A percentile compares a stretch with the other conserved stretches of the same genome.
Evolutionary conservation across 495 filamentous ascomycete species (phyloP).

Genomic region (Clohesyomyces aquaticus): DNA sequence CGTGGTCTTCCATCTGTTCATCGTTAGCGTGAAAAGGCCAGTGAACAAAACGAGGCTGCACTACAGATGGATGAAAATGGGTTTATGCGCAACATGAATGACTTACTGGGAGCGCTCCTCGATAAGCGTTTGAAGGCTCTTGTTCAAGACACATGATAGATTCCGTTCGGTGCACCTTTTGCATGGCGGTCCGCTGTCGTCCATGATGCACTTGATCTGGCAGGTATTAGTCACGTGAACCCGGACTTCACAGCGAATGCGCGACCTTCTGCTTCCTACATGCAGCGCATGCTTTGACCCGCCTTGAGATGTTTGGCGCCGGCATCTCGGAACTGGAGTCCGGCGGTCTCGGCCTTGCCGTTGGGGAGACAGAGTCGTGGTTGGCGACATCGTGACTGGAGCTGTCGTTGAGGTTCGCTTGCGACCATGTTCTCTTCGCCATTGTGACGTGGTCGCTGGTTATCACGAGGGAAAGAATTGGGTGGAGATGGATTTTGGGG

Average conservation of each 20-base stretch:
- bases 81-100: too few species aligned
- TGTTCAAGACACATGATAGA: conserved; percentile 59
- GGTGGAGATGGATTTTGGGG: background rate
- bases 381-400: background rate
- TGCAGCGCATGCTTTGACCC: conserved; percentile 60
- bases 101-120: conserved; percentile 45
- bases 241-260: background rate
- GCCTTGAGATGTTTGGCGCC: conserved; percentile 58
- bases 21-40: conserved; percentile 28
- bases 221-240: conserved; percentile 2
- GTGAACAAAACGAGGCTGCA: too few species aligned
- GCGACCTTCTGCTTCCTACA: conserved; percentile 59
- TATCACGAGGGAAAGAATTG: too few species aligned
- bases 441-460: conserved; percentile 13
- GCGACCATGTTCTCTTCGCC: conserved; percentile 32
- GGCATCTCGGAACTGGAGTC: conserved; percentile 8
- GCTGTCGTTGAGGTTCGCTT: conserved; percentile 11
- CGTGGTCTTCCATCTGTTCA: conserved; percentile 46
- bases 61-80: too few species aligned
- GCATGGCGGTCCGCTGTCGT: conserved; percentile 52
- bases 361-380: conserved; percentile 8
- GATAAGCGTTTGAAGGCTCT: conserved; percentile 59
- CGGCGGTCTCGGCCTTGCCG: background rate
- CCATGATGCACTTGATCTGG: conserved; percentile 58
- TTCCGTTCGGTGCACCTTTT: conserved; percentile 57